Percentiles rank a stretch among this genome's conserved stretches.
Evolutionary conservation across 164 flowering plant genomes (phyloP).

Genomic region (Macadamia integrifolia): DNA sequence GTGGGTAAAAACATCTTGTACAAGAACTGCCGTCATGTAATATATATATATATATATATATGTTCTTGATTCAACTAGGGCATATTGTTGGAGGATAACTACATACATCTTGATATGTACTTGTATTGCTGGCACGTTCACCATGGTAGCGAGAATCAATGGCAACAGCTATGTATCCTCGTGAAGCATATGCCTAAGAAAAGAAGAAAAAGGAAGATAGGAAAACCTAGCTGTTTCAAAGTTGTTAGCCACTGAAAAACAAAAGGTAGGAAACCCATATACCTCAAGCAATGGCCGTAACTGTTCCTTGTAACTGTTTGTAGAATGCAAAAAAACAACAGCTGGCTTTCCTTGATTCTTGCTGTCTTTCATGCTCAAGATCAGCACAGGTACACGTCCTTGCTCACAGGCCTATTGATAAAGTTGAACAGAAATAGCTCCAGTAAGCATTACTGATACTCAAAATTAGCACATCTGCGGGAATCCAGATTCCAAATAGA

Average conservation of each 20-base stretch:
- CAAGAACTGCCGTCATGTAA: neutral
- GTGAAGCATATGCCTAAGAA: constrained; percentile 89
- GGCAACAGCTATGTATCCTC: constrained; percentile 81
- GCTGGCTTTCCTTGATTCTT: constrained; percentile 56
- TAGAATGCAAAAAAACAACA: constrained; percentile 83
- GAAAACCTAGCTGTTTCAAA: neutral
- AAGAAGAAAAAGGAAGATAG: constrained; percentile 3
- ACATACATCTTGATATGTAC: constrained; percentile 72
- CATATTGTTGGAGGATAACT: neutral
- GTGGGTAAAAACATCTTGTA: too few species aligned
- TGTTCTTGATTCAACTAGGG: neutral
- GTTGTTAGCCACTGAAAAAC: too few species aligned
- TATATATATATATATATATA: too few species aligned
- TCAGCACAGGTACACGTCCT: constrained; percentile 79
- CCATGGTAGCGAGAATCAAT: constrained; percentile 99
- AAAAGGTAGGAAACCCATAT: neutral
- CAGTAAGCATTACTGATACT: neutral
- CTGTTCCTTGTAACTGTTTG: constrained; percentile 90
- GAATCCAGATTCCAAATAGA: neutral
- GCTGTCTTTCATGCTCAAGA: constrained; percentile 62
- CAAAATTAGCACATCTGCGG: neutral
- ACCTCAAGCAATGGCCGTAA: constrained; percentile 91
- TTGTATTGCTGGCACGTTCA: constrained; percentile 66
- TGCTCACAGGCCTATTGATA: constrained; percentile 68
- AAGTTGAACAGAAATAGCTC: constrained; percentile 1